Conservation (phyloP, 164 flowering plant species). For the Chimonanthus praecox region DNA sequence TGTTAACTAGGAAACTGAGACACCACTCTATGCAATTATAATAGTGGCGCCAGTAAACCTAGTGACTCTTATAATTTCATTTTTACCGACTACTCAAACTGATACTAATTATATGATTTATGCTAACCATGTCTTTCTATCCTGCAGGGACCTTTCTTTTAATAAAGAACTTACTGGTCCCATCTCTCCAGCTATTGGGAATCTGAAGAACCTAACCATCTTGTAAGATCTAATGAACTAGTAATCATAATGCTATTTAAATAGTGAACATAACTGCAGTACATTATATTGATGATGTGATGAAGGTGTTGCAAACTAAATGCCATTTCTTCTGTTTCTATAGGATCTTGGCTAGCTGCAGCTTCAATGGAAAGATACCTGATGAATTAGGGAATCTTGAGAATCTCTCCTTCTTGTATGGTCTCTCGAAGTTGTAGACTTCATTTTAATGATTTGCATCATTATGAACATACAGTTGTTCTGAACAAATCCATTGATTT, state of each 20-base stretch:
- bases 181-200: slow-evolving; percentile 57
- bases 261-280: background rate
- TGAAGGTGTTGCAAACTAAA: background rate
- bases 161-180: slow-evolving; percentile 68
- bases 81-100: background rate
- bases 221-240: slow-evolving; percentile 44
- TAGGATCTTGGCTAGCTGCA: slow-evolving; percentile 81
- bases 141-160: slow-evolving; percentile 78
- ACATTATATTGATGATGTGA: background rate
- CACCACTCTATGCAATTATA: background rate
- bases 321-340: background rate
- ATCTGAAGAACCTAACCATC: slow-evolving; percentile 50
- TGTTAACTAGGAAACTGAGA: background rate
- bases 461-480: background rate
- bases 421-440: background rate
- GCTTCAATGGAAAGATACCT: slow-evolving; percentile 76
- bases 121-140: background rate
- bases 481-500: background rate
- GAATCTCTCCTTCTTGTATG: slow-evolving; percentile 76
- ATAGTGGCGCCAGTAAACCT: background rate
- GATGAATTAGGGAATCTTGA: slow-evolving; percentile 65
- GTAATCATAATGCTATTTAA: background rate
- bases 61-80: background rate
- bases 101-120: background rate
- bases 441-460: background rate